Percentiles rank a stretch among this genome's conserved stretches.
Evolutionary conservation across 2,329 filamentous ascomycete genomes (phyloP).

Genomic region (Tolypocladium cylindrosporum): DNA sequence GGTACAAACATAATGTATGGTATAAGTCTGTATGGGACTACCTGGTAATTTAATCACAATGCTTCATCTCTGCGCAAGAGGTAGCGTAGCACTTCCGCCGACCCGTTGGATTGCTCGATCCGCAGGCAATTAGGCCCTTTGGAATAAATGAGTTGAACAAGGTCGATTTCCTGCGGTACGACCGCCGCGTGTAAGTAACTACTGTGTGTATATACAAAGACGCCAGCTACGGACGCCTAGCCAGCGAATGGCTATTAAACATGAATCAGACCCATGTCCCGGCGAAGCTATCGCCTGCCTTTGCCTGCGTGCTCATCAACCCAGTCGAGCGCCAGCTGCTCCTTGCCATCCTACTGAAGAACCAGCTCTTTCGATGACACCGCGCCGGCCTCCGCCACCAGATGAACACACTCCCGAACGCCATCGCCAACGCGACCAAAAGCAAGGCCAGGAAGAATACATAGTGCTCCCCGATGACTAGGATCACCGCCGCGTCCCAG

Average conservation of each 20-base stretch:
- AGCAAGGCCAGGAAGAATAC: neutral
- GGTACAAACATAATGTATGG: conserved; percentile 4
- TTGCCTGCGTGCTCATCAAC: neutral
- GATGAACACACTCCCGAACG: too few species aligned
- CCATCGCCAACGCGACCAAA: neutral
- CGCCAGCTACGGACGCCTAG: neutral
- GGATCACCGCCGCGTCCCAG: neutral
- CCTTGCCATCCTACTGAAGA: neutral
- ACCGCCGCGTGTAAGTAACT: too few species aligned
- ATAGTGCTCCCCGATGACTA: neutral
- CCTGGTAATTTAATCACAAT: neutral
- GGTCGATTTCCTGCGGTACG: too few species aligned
- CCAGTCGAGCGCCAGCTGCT: neutral
- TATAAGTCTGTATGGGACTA: neutral
- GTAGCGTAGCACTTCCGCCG: too few species aligned
- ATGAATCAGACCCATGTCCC: neutral
- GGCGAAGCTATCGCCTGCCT: neutral
- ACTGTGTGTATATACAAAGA: too few species aligned
- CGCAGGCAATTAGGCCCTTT: too few species aligned
- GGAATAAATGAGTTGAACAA: too few species aligned
- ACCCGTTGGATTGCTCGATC: too few species aligned
- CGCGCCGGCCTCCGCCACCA: neutral
- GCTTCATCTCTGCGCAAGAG: neutral
- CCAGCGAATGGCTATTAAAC: neutral
- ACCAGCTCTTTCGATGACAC: neutral